Evolutionary conservation across 1,284 basidiomycete genomes (phyloP).

Genomic region (Leccinum huronense): DNA sequence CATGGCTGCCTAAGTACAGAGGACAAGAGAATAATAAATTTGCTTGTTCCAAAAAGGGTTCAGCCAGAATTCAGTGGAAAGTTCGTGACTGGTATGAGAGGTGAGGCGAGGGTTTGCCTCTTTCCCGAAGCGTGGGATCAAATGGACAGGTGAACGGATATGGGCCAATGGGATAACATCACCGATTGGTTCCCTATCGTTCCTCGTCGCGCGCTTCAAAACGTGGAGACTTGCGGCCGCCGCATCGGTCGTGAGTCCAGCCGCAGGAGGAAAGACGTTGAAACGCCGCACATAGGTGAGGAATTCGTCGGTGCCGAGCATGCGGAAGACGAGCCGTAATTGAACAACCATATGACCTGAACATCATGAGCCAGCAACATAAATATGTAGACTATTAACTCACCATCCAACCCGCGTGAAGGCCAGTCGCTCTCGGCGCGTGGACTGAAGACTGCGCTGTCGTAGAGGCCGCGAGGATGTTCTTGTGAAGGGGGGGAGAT

Average conservation of each 20-base stretch:
- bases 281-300: not conserved
- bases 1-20: not conserved
- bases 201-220: not conserved
- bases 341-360: not conserved
- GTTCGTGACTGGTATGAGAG: not conserved
- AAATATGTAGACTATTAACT: not conserved
- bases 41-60: not conserved
- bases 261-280: not conserved
- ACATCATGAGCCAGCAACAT: not conserved
- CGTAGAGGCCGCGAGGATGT: not conserved
- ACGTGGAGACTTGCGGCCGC: not conserved
- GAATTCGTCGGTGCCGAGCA: not conserved
- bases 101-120: not conserved
- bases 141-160: not conserved
- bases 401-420: not conserved
- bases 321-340: not conserved
- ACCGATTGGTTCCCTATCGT: not conserved
- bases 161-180: not conserved
- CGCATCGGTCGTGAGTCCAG: not conserved
- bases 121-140: not conserved
- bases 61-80: not conserved
- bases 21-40: not conserved
- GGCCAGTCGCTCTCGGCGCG: not conserved
- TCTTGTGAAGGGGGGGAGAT: not conserved
- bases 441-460: conserved; percentile 3